Base-by-base conservation (phyloP, 2,329 filamentous ascomycete genomes). In the Daldinia sp. region DNA sequence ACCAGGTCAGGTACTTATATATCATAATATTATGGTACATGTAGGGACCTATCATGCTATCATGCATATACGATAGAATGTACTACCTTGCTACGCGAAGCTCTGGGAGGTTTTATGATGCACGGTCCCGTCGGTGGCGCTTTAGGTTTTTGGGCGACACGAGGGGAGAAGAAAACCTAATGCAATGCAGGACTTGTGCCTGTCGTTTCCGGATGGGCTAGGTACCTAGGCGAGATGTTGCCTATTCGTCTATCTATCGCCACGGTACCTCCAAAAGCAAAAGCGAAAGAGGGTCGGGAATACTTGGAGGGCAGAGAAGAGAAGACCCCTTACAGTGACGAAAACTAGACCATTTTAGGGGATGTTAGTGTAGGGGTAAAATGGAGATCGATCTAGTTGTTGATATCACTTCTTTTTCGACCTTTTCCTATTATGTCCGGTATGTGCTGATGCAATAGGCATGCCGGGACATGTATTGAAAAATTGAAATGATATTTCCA, bases 331-430 rank as follows among this genome's bases (percentile, higher is more conserved):
- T 28, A 9, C 6, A 54, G 28, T 41, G 10, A 7, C 7, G 20
- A 55, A 26, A n/a, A 28, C 20, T 28, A 56, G 15, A 30, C 4
- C 6, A 15, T 28, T 9, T 44, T 20, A 42, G 53, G 5, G 37
- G 37, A 20, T 44, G 28, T 18, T 57, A 44, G 54, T 18, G 23
- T 18, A 57, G 39, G 54, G 39, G 54, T 44, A 57, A 57, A 57
- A 33, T 44, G 54, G 39, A 57, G 15, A 51, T n/a, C 13, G 46
- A n/a, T 51, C 28, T 51, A 26, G 28, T 18, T 4, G 13, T 3
- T 42, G 39, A 20, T 35, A 9, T 15, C 10, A 6, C 12, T 20
- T 46, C 2, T 7, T 37, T 37, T 46, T 18, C 10, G 23, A 15
- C 15, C 1, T 12, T 41, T 44, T 26, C 20, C 26, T 30, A 15